Percentiles rank a stretch among this genome's conserved stretches.
Evolutionary conservation across 2,329 filamentous ascomycete genomes (phyloP).

Genomic region (Fusarium piperis): DNA sequence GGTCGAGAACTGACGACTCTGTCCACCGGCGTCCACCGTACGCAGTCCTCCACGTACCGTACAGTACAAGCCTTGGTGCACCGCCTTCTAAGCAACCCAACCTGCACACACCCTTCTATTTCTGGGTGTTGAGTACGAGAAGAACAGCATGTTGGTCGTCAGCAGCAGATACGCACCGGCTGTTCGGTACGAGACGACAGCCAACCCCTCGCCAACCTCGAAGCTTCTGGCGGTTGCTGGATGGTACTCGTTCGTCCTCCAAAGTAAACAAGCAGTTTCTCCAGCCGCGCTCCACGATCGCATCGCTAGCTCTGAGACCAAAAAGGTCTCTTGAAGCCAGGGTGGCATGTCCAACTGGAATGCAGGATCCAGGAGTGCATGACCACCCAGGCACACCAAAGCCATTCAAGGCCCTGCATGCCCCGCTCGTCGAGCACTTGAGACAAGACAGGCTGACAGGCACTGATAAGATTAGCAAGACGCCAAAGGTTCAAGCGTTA

Average conservation of each 20-base stretch:
- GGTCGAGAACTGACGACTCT: constrained; percentile 21
- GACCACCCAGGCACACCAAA: constrained; percentile 12
- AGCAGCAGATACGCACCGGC: background rate
- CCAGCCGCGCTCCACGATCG: background rate
- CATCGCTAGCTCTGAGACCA: constrained; percentile 20
- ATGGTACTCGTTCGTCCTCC: constrained; percentile 5
- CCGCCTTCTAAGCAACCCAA: constrained; percentile 14
- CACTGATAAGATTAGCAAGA: constrained; percentile 33
- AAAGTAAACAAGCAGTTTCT: constrained; percentile 28
- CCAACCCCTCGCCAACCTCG: background rate
- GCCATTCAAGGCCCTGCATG: constrained; percentile 1
- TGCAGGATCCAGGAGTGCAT: constrained; percentile 44
- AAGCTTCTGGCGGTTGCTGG: constrained; percentile 26
- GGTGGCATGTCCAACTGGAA: constrained; percentile 28
- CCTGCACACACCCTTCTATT: constrained; percentile 35
- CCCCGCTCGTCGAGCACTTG: background rate
- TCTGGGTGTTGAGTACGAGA: constrained; percentile 12
- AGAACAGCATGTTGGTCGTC: background rate
- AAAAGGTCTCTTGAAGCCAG: constrained; percentile 7
- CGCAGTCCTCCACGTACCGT: background rate
- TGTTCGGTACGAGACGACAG: constrained; percentile 1
- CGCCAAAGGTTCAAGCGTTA: constrained; percentile 21
- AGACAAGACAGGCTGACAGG: constrained; percentile 3
- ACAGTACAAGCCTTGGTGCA: constrained; percentile 21
- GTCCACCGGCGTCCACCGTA: background rate